Evolutionary conservation across 208 protist genomes (phyloP), one percentile per base, ranked within the genome.

Genomic region (Leishmania tarentolae): DNA sequence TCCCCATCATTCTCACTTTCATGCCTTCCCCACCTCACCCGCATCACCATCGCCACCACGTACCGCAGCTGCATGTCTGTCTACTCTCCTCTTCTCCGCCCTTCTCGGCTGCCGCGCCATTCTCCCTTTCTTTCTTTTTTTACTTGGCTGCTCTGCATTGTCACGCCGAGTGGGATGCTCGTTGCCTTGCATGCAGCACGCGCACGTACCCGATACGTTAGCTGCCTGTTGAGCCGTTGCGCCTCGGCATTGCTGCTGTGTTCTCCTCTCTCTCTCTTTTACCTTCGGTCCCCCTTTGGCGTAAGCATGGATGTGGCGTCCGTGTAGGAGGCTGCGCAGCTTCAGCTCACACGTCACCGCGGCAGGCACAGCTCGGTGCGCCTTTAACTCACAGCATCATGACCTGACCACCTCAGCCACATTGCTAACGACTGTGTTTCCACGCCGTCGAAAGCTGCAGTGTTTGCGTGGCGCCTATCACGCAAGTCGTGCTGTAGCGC

Each of bases 391-490:
- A 37, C n/a, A 37, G n/a, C 31, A n/a, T 37, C n/a, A 66, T 19
- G 59, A n/a, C 1, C n/a, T n/a, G 28, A 11, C 24, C 28, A 24
- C 19, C 56, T 61, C 59, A 66, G 59, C n/a, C 7, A 17, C 59
- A 19, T n/a, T 66, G 59, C 59, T n/a, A 15, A 37, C 59, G 13
- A 19, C 59, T 3, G 13, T n/a, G 11, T 28, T 15, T 17, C 40
- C 40, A 15, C 44, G 57, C 21, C 65, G 28, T 28, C 37, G 68
- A 59, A 79, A 42, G 63, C 56, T 83, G 40, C 79, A 73, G 19
- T 78, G 73, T 74, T 65, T 83, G 3, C 79, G 79, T 2, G 79
- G 79, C 8, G 79, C 79, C 24, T 89, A 89, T 65, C 79, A 89
- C 78, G 77, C 79, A 50, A 73, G 63, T 21, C 72, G 86, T 19